These are phyloP conservation scores for Taiwanofungus camphoratus DNA, from an alignment of 1,284 basidiomycete genomes.

Conservation along the genomic window DNA sequence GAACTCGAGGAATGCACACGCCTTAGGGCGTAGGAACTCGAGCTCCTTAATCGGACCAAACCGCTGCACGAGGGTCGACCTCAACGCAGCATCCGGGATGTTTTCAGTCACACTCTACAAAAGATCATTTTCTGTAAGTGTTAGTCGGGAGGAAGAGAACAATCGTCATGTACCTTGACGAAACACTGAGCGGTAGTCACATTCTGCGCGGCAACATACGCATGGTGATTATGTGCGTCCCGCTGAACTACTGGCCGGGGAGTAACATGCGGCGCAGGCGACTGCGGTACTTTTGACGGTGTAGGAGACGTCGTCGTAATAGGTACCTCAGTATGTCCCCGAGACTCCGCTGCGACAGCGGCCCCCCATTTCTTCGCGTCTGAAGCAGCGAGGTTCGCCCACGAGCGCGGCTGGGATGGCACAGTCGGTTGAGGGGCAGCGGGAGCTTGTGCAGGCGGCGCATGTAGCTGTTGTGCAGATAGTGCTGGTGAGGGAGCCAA, in stretches of 20 bases:
- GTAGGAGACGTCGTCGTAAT: conserved; percentile 38
- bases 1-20: conserved; percentile 96
- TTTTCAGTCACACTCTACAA: conserved; percentile 68
- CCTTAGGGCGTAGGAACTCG: conserved; percentile 84
- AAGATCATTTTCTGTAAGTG: conserved; percentile 2
- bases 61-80: conserved; percentile 50
- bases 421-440: conserved; percentile 18
- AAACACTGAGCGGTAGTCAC: conserved; percentile 76
- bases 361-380: conserved; percentile 77
- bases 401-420: conserved; percentile 38
- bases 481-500: conserved; percentile 30
- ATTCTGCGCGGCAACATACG: conserved; percentile 49
- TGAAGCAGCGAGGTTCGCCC: conserved; percentile 87
- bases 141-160: conserved; percentile 4
- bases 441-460: conserved; percentile 28
- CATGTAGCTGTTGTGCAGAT: conserved; percentile 28
- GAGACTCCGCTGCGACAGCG: conserved; percentile 66
- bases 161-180: conserved; percentile 63
- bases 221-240: conserved; percentile 40
- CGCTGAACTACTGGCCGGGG: conserved; percentile 28
- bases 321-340: conserved; percentile 63
- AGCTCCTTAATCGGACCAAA: conserved; percentile 88
- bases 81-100: conserved; percentile 59
- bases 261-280: conserved; percentile 39
- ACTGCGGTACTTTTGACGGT: conserved; percentile 43